phyloP scores from a whole-genome alignment of 495 filamentous ascomycete species.

The Penicillium waksmanii region DNA sequence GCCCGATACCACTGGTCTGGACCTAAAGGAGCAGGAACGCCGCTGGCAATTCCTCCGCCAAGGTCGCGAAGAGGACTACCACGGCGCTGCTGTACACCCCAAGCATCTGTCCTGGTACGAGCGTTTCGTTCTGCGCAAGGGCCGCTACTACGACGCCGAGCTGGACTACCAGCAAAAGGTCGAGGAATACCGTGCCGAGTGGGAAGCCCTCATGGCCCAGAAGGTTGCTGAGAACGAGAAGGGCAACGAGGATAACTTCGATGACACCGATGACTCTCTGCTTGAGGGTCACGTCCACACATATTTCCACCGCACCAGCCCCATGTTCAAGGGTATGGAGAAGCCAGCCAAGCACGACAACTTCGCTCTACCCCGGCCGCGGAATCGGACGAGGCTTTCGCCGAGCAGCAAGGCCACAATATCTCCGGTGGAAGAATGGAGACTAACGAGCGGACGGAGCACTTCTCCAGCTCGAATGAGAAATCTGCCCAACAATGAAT shows the following conservation, averaged over 20 bases:
- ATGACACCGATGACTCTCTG: slow-evolving; percentile 44
- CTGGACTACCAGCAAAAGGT: slow-evolving; percentile 79
- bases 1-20: slow-evolving; percentile 89
- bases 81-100: slow-evolving; percentile 85
- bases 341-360: slow-evolving; percentile 42
- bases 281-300: slow-evolving; percentile 50
- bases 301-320: slow-evolving; percentile 55
- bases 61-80: slow-evolving; percentile 77
- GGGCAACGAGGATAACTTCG: slow-evolving; percentile 29
- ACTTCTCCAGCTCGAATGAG: slow-evolving; percentile 26
- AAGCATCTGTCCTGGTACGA: slow-evolving; percentile 85
- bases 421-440: slow-evolving; percentile 7
- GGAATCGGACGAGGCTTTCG: slow-evolving; percentile 24
- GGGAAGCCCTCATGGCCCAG: slow-evolving; percentile 58
- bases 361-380: slow-evolving; percentile 48
- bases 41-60: slow-evolving; percentile 79
- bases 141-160: slow-evolving; percentile 78
- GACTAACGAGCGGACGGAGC: slow-evolving; percentile 8
- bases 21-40: slow-evolving; percentile 92
- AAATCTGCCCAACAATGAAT: slow-evolving; percentile 14
- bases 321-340: slow-evolving; percentile 54
- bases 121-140: slow-evolving; percentile 62
- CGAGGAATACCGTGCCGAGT: slow-evolving; percentile 73
- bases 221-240: slow-evolving; percentile 52
- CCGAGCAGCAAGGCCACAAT: slow-evolving; percentile 13